Percentiles rank a stretch among this genome's conserved stretches.
Conservation (phyloP, 129 eudicot genomes). For the Lactuca saligna region DNA sequence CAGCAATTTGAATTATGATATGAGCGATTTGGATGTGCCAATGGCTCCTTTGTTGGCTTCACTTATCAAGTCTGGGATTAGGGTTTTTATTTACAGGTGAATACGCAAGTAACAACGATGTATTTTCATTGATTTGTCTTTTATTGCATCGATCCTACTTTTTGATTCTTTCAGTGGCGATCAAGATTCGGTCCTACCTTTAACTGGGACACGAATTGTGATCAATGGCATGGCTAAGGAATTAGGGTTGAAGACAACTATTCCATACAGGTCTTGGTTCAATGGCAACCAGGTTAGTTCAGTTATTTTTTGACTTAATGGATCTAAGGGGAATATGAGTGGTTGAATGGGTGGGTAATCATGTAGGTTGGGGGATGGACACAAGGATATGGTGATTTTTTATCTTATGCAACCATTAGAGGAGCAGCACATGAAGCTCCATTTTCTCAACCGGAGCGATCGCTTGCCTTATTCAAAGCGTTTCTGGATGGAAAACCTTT, state of each 20-base stretch:
- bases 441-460: slow-evolving; percentile 63
- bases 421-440: slow-evolving; percentile 90
- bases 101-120: background rate
- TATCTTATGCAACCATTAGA: slow-evolving; percentile 66
- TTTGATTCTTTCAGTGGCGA: slow-evolving; percentile 56
- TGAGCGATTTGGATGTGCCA: slow-evolving; percentile 41
- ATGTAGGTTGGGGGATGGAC: slow-evolving; percentile 59
- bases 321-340: too few species aligned
- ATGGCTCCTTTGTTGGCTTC: slow-evolving; percentile 48
- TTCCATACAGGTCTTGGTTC: slow-evolving; percentile 64
- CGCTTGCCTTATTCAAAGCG: slow-evolving; percentile 53
- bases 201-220: slow-evolving; percentile 56
- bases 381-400: slow-evolving; percentile 43
- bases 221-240: slow-evolving; percentile 52
- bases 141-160: background rate
- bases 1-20: slow-evolving; percentile 41
- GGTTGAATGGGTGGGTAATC: too few species aligned
- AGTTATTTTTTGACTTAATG: background rate
- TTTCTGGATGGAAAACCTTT: slow-evolving; percentile 60
- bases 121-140: background rate
- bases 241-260: slow-evolving; percentile 51
- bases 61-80: slow-evolving; percentile 51
- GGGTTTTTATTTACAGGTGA: slow-evolving; percentile 69
- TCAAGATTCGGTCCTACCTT: slow-evolving; percentile 88
- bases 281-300: slow-evolving; percentile 57